phyloP scores from a whole-genome alignment of 768 basidiomycete genomes.

The Tulasnella calospora region DNA sequence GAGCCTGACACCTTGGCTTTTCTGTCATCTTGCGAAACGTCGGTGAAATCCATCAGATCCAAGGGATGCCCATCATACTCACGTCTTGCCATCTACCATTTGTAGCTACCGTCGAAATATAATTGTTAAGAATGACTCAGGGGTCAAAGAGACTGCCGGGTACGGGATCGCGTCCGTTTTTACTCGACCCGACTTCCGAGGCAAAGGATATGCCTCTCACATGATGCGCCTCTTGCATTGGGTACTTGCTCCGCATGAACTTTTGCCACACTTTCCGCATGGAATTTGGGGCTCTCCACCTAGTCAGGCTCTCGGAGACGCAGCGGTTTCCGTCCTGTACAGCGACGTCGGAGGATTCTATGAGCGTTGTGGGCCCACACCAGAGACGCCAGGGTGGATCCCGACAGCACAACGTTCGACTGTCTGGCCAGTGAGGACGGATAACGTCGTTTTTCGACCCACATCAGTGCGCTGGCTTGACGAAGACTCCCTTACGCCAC shows the following conservation, averaged over 20 bases:
- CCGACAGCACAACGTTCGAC: slow-evolving; percentile 40
- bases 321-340: slow-evolving; percentile 48
- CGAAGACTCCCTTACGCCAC: slow-evolving; percentile 36
- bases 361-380: slow-evolving; percentile 39
- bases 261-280: slow-evolving; percentile 40
- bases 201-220: slow-evolving; percentile 54
- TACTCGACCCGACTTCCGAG: slow-evolving; percentile 47
- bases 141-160: slow-evolving; percentile 38
- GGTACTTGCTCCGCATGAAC: slow-evolving; percentile 41
- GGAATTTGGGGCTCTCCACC: slow-evolving; percentile 43
- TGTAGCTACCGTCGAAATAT: slow-evolving; percentile 41
- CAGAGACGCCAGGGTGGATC: slow-evolving; percentile 44
- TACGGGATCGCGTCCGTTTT: slow-evolving; percentile 57
- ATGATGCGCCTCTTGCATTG: slow-evolving; percentile 65
- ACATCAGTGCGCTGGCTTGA: slow-evolving; percentile 23
- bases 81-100: not conserved
- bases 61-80: not conserved
- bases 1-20: slow-evolving; percentile 51
- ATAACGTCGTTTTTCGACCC: not conserved
- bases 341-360: slow-evolving; percentile 55
- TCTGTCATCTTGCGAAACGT: slow-evolving; percentile 61
- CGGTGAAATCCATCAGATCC: slow-evolving; percentile 29
- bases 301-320: slow-evolving; percentile 42
- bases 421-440: slow-evolving; percentile 34
- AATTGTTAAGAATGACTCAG: slow-evolving; percentile 31